These are phyloP conservation scores for Zanthoxylum bungeanum DNA, from an alignment of 345 rosid genomes.

Conservation along the genomic window DNA sequence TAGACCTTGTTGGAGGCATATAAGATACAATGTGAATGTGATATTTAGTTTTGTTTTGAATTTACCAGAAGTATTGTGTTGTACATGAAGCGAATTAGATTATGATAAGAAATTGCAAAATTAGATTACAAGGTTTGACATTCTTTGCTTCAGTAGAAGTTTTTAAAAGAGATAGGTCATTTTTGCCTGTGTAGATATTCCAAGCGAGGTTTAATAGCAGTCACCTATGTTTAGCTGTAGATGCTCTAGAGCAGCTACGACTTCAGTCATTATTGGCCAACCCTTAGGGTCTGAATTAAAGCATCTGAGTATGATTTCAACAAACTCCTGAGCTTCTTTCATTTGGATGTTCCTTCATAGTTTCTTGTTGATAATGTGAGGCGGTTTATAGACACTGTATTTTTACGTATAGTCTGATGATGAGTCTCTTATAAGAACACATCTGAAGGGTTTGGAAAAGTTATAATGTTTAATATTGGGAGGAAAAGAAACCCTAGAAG, in stretches of 20 bases:
- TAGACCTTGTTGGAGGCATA: not conserved
- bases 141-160: not conserved
- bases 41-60: not conserved
- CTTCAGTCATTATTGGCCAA: slow-evolving; percentile 25
- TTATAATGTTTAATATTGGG: too few species aligned
- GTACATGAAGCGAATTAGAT: not conserved
- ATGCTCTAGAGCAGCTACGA: slow-evolving; percentile 20
- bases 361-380: slow-evolving; percentile 27
- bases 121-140: not conserved
- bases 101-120: not conserved
- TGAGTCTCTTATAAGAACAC: too few species aligned
- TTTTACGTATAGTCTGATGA: too few species aligned
- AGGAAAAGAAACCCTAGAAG: too few species aligned
- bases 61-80: not conserved
- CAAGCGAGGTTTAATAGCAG: not conserved
- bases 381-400: too few species aligned
- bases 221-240: slow-evolving; percentile 6
- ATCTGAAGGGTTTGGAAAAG: too few species aligned
- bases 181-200: not conserved
- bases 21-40: not conserved
- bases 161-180: not conserved
- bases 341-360: slow-evolving; percentile 18
- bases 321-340: slow-evolving; percentile 28
- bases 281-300: slow-evolving; percentile 13
- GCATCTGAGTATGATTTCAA: slow-evolving; percentile 23